phyloP scores from a whole-genome alignment of 108 stramenopile genomes.

The Skeletonema menzelii region DNA sequence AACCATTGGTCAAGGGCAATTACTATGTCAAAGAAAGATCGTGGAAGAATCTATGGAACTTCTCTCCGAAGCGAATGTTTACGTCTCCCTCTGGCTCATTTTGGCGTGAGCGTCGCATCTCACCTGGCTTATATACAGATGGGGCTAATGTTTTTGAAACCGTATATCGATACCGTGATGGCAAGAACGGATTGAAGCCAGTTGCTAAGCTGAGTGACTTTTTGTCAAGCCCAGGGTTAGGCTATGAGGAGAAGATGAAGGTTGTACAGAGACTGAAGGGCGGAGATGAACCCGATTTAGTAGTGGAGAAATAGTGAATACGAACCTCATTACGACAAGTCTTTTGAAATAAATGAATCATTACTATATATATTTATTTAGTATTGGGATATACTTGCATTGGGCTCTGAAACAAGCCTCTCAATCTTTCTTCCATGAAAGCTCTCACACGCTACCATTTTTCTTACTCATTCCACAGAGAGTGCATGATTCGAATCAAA shows the following conservation, averaged over 20 bases:
- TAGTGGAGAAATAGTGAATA: conserved; percentile 59
- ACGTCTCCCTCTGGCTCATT: conserved; percentile 80
- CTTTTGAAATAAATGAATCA: background rate
- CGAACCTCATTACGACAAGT: background rate
- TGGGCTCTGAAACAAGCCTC: too few relatives aligned
- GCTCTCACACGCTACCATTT: background rate
- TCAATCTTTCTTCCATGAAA: background rate
- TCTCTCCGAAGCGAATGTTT: conserved; percentile 78
- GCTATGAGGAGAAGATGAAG: conserved; percentile 44
- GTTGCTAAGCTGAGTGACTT: conserved; percentile 58
- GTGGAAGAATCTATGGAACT: conserved; percentile 87
- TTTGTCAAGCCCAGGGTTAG: conserved; percentile 40
- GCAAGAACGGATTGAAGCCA: conserved; percentile 80
- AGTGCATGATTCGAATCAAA: too few relatives aligned
- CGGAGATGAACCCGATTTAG: conserved; percentile 79
- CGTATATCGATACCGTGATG: conserved; percentile 77
- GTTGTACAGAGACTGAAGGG: conserved; percentile 61
- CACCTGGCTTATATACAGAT: conserved; percentile 85
- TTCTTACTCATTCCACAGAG: background rate
- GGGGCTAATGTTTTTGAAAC: conserved; percentile 75
- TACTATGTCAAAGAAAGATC: conserved; percentile 70
- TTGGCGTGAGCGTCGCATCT: conserved; percentile 84
- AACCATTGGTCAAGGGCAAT: conserved; percentile 52
- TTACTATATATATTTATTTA: background rate
- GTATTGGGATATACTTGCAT: too few relatives aligned